Conservation (phyloP, 495 filamentous ascomycete species). For the Xylona heveae region DNA sequence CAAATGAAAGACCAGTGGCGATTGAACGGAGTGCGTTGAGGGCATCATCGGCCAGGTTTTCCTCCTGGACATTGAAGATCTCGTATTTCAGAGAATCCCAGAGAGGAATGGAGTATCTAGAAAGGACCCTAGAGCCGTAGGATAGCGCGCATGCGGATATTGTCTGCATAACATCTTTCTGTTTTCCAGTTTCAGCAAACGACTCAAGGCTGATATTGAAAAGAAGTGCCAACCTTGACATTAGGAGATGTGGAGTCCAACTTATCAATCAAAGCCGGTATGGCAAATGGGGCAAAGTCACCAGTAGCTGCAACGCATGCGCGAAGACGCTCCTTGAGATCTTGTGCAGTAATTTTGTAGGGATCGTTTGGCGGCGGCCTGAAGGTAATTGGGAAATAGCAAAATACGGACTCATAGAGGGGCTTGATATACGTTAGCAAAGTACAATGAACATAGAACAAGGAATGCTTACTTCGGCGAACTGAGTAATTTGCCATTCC, state of each 20-base stretch:
- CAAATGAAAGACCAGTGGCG: constrained; percentile 32
- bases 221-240: constrained; percentile 35
- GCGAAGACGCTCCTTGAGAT: constrained; percentile 46
- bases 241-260: constrained; percentile 54
- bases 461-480: constrained; percentile 32
- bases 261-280: constrained; percentile 52
- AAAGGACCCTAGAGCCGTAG: constrained; percentile 41
- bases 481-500: constrained; percentile 44
- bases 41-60: constrained; percentile 42
- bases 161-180: constrained; percentile 52
- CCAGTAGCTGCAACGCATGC: constrained; percentile 47
- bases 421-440: constrained; percentile 22
- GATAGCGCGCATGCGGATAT: constrained; percentile 36
- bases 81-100: constrained; percentile 64
- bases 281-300: constrained; percentile 46
- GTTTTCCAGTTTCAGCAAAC: no score
- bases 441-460: not conserved
- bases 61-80: constrained; percentile 52
- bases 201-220: no score
- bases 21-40: constrained; percentile 32
- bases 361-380: constrained; percentile 54
- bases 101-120: constrained; percentile 42
- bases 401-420: constrained; percentile 54
- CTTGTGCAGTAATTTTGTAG: constrained; percentile 52
- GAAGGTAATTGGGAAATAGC: constrained; percentile 66